Base-by-base conservation (phyloP, 1,284 basidiomycete genomes). In the Mrakiaceae sp. region DNA sequence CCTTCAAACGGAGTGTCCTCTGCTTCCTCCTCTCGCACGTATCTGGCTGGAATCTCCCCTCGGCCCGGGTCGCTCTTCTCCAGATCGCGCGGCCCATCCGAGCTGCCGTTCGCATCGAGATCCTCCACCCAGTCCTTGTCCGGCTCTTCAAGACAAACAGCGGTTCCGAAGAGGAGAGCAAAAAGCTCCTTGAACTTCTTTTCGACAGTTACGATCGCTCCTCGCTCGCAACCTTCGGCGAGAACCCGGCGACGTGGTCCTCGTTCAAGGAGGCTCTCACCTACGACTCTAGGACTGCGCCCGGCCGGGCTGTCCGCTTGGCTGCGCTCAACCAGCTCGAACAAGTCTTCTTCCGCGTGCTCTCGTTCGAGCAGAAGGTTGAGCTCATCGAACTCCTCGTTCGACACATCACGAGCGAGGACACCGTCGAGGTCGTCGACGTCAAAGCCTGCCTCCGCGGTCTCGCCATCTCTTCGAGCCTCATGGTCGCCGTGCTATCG, bases 1-100 rank as follows among this genome's bases (percentile, higher is more conserved):
- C 87, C 64, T 86, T 87, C 75, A 90, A 87, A 71, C 83, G 85
- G 67, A 82, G 84, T 10, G 78, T 93, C 57, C 72, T 91, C 49
- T 90, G 87, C 72, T 95, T 83, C 75, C 74, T 97, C 1, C 76
- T 90, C 12, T 95, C 93, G 2, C 95, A 98, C 74, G 80, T 87
- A 59, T 80, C 83, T 49, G 82, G 83, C 5, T 83, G 88, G 72
- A 77, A 79, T 4, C 74, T 82, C 5, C 73, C 81, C 4, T 67
- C 71, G 0, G 79, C 82, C 48, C 83, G 84, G 63, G 73, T 83
- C 11, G 74, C 78, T 7, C 75, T 97, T 1, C 78, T 97, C 40
- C 77, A 76, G 52, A 80, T 82, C 39, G 73, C 92, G 6, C 78
- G 79, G 55, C 77, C 78, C 8, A 81, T 92, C n/a, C 78, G 82